Evolutionary conservation across 345 rosid species (phyloP), one percentile per base, ranked within the genome.

Genomic region (Sisymbrium irio): DNA sequence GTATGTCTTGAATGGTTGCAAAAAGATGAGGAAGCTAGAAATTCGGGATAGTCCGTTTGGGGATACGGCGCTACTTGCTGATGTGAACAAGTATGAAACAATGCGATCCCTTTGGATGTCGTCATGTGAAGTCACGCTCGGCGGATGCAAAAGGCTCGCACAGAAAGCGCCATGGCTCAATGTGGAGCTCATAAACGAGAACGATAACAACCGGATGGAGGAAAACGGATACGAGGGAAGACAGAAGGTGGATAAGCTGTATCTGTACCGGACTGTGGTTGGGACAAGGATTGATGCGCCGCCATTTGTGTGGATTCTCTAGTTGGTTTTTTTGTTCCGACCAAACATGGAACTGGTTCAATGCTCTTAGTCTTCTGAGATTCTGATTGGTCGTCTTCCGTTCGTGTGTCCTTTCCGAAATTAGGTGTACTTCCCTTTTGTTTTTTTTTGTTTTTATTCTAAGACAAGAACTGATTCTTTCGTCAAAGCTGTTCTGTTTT

Each of bases 91-190:
- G 97, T 92, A 95, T 76, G 96, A 90, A 69, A 86, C 97, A 88
- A 95, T 95, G 99, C 97, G 99, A 88, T 95, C 97, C 93, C 99
- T 95, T 92, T 92, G 99, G 99, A 95, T 95, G 97, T 95, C 99
- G 75, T 88, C 99, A 57, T 95, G 97, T 28, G 88, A 92, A 67
- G 83, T 92, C 70, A 90, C 99, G 69, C 89, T 95, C 6, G 96
- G 85, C 67, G 97, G 88, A 75, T 95, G 99, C 94, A 86, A 82
- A 71, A 73, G 78, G 13, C 82, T 95, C 15, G 96, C 98, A 0
- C 74, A 68, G 85, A 74, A 77, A 78, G 88, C 89, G 90, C 91
- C 96, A 0, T 75, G 82, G 82, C 86, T 95, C 45, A 95, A 81
- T 13, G 97, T 95, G 57, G 99, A 95, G 88, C 84, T 95, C 55